These are phyloP conservation scores for Pilatotrama ljubarskyi DNA, from an alignment of 768 basidiomycete species.

Conservation along the genomic window DNA sequence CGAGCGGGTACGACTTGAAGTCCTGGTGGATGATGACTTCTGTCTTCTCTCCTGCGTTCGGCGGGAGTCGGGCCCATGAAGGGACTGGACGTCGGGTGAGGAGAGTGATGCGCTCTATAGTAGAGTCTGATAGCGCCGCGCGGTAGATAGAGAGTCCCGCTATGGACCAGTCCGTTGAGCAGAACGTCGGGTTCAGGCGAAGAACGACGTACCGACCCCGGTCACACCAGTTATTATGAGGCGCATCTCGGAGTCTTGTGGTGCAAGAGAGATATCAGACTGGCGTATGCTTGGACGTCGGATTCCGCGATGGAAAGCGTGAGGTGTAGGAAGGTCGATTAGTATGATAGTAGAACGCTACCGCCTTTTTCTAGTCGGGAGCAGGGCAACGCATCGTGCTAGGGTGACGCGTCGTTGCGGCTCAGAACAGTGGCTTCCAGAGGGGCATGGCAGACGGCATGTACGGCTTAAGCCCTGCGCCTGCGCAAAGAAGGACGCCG, in stretches of 20 bases:
- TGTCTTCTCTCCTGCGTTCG: conserved; percentile 32
- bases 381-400: no score
- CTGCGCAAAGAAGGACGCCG: no score
- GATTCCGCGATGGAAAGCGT: no score
- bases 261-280: not conserved
- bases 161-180: conserved; percentile 3
- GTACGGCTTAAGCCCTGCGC: no score
- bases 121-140: conserved; percentile 32
- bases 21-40: conserved; percentile 35
- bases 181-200: not conserved
- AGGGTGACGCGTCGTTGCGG: no score
- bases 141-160: conserved; percentile 39
- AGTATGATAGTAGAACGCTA: no score
- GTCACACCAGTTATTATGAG: conserved; percentile 37
- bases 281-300: no score
- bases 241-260: conserved; percentile 16
- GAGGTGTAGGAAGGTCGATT: no score
- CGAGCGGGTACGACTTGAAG: conserved; percentile 35
- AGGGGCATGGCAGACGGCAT: no score
- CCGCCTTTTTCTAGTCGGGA: no score
- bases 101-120: conserved; percentile 34
- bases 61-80: conserved; percentile 32
- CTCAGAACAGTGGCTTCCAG: no score
- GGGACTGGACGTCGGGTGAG: conserved; percentile 37
- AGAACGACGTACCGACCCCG: conserved; percentile 30